Evolutionary conservation across 495 filamentous ascomycete species (phyloP).

Genomic region (Hyaloscypha variabilis): DNA sequence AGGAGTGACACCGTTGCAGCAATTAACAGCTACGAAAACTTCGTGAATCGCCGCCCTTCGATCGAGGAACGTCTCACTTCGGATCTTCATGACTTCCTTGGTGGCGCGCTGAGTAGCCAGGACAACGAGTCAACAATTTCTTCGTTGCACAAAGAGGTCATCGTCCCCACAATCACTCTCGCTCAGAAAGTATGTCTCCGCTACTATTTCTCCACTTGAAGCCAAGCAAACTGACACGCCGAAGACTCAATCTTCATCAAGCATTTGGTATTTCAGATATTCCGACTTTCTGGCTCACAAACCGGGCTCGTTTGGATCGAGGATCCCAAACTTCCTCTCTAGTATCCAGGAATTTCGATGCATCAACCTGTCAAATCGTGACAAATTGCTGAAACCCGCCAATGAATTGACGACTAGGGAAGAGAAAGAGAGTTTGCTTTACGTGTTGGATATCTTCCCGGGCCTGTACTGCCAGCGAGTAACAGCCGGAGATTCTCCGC

Average conservation of each 20-base stretch:
- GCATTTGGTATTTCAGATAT: slow-evolving; percentile 34
- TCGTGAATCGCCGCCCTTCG: slow-evolving; percentile 17
- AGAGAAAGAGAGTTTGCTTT: slow-evolving; percentile 2
- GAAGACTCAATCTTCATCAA: slow-evolving; percentile 33
- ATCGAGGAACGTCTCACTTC: slow-evolving; percentile 1
- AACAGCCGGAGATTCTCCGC: slow-evolving; percentile 1
- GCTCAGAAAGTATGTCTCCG: slow-evolving; percentile 23
- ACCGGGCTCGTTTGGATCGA: slow-evolving; percentile 15
- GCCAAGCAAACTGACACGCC: slow-evolving; percentile 14
- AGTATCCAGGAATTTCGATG: slow-evolving; percentile 31
- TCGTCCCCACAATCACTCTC: slow-evolving; percentile 32
- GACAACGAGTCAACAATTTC: slow-evolving; percentile 19
- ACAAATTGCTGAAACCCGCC: slow-evolving; percentile 31
- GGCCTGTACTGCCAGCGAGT: slow-evolving; percentile 7
- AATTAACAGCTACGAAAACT: slow-evolving; percentile 29
- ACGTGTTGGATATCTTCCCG: slow-evolving; percentile 7
- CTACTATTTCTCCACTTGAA: slow-evolving; percentile 22
- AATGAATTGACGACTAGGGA: slow-evolving; percentile 15
- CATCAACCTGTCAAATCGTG: slow-evolving; percentile 35
- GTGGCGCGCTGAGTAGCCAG: slow-evolving; percentile 23
- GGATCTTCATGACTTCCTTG: slow-evolving; percentile 24
- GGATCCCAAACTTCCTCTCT: slow-evolving; percentile 28
- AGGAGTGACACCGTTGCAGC: slow-evolving; percentile 35
- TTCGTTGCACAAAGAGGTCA: slow-evolving; percentile 20
- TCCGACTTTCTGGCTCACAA: slow-evolving; percentile 29